A percentile compares a stretch with the other conserved stretches of the same genome.
Evolutionary conservation across 2,329 filamentous ascomycete genomes (phyloP).

Genomic region (Colletotrichum sp.): DNA sequence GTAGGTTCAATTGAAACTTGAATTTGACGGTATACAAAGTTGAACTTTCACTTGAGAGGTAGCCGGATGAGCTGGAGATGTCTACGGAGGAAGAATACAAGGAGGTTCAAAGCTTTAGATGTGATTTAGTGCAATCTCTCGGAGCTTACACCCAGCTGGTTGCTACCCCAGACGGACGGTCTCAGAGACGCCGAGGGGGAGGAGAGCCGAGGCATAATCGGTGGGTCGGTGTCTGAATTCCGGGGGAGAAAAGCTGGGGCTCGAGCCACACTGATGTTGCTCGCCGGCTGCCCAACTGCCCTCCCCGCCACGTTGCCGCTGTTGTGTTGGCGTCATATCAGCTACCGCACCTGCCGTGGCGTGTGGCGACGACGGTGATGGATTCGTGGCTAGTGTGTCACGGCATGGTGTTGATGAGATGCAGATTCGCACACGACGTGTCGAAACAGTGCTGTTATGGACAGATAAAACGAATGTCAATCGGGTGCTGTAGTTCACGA

Average conservation of each 20-base stretch:
- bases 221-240: slow-evolving; percentile 10
- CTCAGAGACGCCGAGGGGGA: neutral
- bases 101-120: neutral
- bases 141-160: neutral
- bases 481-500: neutral
- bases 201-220: slow-evolving; percentile 13
- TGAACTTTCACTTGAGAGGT: rapidly evolving
- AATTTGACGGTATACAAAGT: neutral
- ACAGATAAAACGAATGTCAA: neutral
- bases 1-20: neutral
- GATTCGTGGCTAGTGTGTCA: neutral
- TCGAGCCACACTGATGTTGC: neutral
- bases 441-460: neutral
- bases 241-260: neutral
- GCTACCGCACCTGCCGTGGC: neutral
- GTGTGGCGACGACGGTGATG: neutral
- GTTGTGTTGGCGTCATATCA: neutral
- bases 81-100: neutral
- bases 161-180: slow-evolving; percentile 13
- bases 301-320: neutral
- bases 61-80: neutral
- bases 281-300: neutral
- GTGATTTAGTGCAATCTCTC: neutral
- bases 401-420: neutral
- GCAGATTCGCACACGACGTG: neutral